phyloP scores from a whole-genome alignment of 148 eudicot genomes.

The Bassia scoparia region DNA sequence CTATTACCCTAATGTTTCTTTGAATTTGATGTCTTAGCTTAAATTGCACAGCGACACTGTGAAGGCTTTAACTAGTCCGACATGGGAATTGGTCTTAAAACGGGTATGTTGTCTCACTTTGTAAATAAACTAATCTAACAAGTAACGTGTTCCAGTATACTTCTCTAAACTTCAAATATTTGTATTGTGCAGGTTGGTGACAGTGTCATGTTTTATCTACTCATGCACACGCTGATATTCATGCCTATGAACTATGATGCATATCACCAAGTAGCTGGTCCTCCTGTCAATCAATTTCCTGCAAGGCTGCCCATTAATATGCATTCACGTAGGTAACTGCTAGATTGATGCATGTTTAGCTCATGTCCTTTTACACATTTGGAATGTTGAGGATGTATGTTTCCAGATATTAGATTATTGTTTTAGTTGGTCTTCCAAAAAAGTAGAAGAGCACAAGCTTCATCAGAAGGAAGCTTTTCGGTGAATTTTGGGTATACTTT shows the following conservation, averaged over 20 bases:
- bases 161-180: not conserved
- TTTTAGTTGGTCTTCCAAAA: not conserved
- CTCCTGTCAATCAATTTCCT: slow-evolving; percentile 40
- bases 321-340: slow-evolving; percentile 36
- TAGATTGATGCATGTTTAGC: not conserved
- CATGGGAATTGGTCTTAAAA: slow-evolving; percentile 52
- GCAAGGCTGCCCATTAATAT: slow-evolving; percentile 20
- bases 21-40: slow-evolving; percentile 35
- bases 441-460: not conserved
- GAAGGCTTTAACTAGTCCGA: slow-evolving; percentile 47
- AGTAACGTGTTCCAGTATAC: not conserved
- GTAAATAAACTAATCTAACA: not conserved
- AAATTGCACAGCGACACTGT: slow-evolving; percentile 38
- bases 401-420: not conserved
- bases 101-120: slow-evolving; percentile 45
- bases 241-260: slow-evolving; percentile 48
- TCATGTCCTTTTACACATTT: not conserved
- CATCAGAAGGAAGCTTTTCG: not conserved
- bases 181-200: slow-evolving; percentile 69
- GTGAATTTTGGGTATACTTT: not conserved
- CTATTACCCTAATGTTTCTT: slow-evolving; percentile 15
- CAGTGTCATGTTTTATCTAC: slow-evolving; percentile 60
- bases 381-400: slow-evolving; percentile 6
- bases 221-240: slow-evolving; percentile 60
- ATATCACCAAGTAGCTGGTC: slow-evolving; percentile 71